Base-by-base conservation (phyloP, 225 moss, liverwort and hornwort genomes). In the Pseudoscleropodium purum region DNA sequence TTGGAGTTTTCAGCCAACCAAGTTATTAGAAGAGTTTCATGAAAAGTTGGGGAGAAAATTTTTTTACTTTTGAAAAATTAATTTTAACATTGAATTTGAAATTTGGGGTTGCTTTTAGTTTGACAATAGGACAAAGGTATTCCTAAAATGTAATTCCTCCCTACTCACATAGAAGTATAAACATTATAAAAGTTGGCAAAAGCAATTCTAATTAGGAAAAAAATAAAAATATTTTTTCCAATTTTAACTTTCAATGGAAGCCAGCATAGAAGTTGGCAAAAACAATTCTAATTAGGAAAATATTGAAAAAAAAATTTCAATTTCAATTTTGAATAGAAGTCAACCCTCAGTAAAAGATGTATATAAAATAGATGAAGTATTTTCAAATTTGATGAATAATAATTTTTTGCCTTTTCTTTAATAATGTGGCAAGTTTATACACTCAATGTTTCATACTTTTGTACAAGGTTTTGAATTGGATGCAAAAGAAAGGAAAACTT, bases 331-430 rank as follows among this genome's bases (percentile, higher is more conserved):
- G n/a, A n/a, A 77, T 52, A 0, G 23, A 77, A 34, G 23, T 52
- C 0, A 2, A 0, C 2, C 31, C 1, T 51, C 34, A 23, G 0
- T 34, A 2, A 14, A 7, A 77, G 2, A n/a, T n/a, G 2, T 34
- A 20, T 0, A 20, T 49, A 21, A 51, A 51, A 49, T 75, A 33
- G 16, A 31, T 30, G 10, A 18, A 47, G 18, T 31, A 34, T 4
- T 51, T 51, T 34, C 20, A 76, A 21, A 34, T 21, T 76, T 76
- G 21, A 34, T 51, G 31, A 31, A 45, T 15, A 45, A 18, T 4
- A 12, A 49, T 18, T 1, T 2, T 10, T 33, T 49, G 7, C 51
- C 21, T 34, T 51, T 57, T 57, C 8, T 6, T 57, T 51, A 10
- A 49, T 0, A 6, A 33, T 76, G 5, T 5, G 3, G 31, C 21